Evolutionary conservation across 2,329 filamentous ascomycete species (phyloP), one percentile per base, ranked within the genome.

Genomic region (Aureobasidium melanogenum): DNA sequence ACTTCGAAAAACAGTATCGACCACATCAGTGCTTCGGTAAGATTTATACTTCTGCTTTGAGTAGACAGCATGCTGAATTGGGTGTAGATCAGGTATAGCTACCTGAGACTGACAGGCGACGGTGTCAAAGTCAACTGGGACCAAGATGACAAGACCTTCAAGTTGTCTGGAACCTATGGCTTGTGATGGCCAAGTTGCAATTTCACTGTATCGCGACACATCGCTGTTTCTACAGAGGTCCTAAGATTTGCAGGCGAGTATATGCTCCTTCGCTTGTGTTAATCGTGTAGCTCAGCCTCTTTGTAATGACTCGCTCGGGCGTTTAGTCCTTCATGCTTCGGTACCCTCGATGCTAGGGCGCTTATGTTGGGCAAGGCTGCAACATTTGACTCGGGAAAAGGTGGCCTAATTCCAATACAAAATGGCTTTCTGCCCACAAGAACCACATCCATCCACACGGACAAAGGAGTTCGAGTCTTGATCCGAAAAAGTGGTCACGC

Each of bases 121-220:
- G 26, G 39, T 15, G 26, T 56, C 38, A 56, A 56, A 15, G 38
- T 56, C n/a, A 28, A 56, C 17, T 56, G 52, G 52, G 52, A 56
- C 24, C 52, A 44, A 22, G 52, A 44, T 2, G 38, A 56, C n/a
- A 56, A 55, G 26, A 44, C 52, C 6, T 34, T 56, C n/a, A 34
- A 41, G 26, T 39, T 56, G 51, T 6, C 51, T 15, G 51, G 24
- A 32, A 54, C 51, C 7, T 54, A 54, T 41, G 51, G 51, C 17
- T 28, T 54, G 17, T 54, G 7, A 39, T 26, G 22, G 19, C 34
- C 15, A 12, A 0, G 34, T 19, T 28, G 1, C 15, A 12, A 1
- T 46, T 15, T 3, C 12, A 17, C 12, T 26, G 22, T 28, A 14
- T 46, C 24, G 39, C 19, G 19, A 43, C 9, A 43, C 19, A 14